Evolutionary conservation across 2,329 filamentous ascomycete species (phyloP), one percentile per base, ranked within the genome.

Genomic region (Lasiodiplodia theobromae): DNA sequence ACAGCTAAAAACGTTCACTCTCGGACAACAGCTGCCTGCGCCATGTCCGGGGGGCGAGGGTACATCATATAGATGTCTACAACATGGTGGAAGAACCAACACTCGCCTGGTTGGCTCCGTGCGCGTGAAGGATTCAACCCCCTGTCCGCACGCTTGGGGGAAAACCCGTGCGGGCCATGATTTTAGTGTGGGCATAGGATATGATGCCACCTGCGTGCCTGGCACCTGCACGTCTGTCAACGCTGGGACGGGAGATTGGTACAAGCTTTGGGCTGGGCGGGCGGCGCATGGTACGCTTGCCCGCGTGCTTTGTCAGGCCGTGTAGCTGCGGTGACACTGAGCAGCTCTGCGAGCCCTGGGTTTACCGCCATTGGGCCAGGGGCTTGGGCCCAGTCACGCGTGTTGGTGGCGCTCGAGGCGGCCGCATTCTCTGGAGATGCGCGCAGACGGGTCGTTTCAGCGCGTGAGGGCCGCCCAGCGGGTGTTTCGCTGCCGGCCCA

Each of bases 61-160:
- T 68, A 68, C 67, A 68, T 68, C 67, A 68, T 68, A 68, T 68
- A 68, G 58, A 68, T 64, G 67, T 64, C 67, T 68, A 58, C 58
- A 64, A 64, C 58, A 63, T 68, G 58, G 65, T 67, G 52, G 58
- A 56, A 64, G 58, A 65, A 64, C 67, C 67, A 68, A 68, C 67
- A 65, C 31, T 64, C 51, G 40, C 51, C 60, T 68, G 67, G 67
- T 68, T 68, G 67, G 67, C 58, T 47, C 58, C 60, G 75, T 77
- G 77, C 77, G 60, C 60, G 74, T 73, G 76, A 75, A 77, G 78
- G 77, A 79, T 79, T 70, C 63, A 18, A 23, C 47, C 74, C 72
- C 77, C 77, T 73, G 71, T 66, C 56, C 34, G 67, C 58, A 67
- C 63, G 66, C 68, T 69, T 69, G 68, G 63, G 60, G 54, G 76